Base-by-base conservation (phyloP, 192 early-diverging fungal genomes). In the Coemansia sp. region DNA sequence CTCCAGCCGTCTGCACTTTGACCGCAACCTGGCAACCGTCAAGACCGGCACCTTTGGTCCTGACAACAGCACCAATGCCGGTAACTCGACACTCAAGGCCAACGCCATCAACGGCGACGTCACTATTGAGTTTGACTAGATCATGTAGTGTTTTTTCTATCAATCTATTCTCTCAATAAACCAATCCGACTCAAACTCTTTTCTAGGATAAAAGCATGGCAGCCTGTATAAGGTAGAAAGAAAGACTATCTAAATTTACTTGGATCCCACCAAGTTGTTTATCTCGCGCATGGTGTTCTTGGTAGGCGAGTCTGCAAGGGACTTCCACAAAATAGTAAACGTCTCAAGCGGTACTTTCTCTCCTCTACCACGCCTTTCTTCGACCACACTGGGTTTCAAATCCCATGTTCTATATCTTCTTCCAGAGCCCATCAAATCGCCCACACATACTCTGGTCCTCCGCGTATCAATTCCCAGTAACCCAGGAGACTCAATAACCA, bases 241-340 rank as follows among this genome's bases (percentile, higher is more conserved):
- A n/a, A n/a, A n/a, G n/a, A n/a, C n/a, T n/a, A n/a, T n/a, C n/a
- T n/a, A n/a, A n/a, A n/a, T n/a, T 24, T 47, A 54, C 6, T 13
- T 32, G 26, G 45, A 10, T 9, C 62, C 67, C 8, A 77, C 47
- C 36, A 77, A 35, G 15, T 41, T 58, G 33, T 60, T 58, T 22
- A 77, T 70, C 27, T 70, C 67, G 38, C 64, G 47, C 73, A 77
- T 58, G 19, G 57, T 37, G 24, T 29, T 46, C 14, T 33, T 56
- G 46, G 17, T 54, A 7, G 56, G 53, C 37, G 58, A 50, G 54
- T 40, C 46, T 29, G 38, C 34, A 15, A 45, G 15, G 9, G 66
- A 60, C 54, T 53, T 69, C 73, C 73, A 77, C 50, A 70, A 18
- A 13, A 77, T 64, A 3, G 67, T 77, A 50, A 70, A 77, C 15